Percentiles rank a stretch among this genome's conserved stretches.
Evolutionary conservation across 345 rosid species (phyloP).

Genomic region (Chamaenerion angustifolium): DNA sequence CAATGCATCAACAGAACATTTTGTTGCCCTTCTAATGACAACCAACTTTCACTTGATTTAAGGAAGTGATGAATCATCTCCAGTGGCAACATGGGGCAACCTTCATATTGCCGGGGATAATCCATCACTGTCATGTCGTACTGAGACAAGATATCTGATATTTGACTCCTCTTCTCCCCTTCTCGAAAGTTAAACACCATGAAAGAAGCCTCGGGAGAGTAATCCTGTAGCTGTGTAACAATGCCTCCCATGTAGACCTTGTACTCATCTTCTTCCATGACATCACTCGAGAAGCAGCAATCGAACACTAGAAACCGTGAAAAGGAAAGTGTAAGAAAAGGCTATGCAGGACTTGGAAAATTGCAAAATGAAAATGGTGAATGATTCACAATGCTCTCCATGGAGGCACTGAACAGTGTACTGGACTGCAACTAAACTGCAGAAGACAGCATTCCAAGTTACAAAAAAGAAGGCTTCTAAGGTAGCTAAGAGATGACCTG

Average conservation of each 20-base stretch:
- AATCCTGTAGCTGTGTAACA: constrained; percentile 87
- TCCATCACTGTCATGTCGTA: constrained; percentile 99
- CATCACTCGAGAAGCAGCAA: constrained; percentile 92
- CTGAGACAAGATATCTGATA: constrained; percentile 68
- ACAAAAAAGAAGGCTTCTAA: no score
- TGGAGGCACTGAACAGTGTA: no score
- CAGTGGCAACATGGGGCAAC: constrained; percentile 74
- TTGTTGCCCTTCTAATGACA: constrained; percentile 84
- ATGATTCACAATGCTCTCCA: no score
- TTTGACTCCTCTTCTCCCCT: constrained; percentile 84
- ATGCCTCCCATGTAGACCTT: constrained; percentile 87
- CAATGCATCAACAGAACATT: constrained; percentile 93
- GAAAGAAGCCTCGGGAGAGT: constrained; percentile 90
- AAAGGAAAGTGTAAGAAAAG: not conserved
- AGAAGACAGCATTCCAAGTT: no score
- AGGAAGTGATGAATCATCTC: constrained; percentile 97
- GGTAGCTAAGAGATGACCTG: no score
- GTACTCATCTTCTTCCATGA: constrained; percentile 87
- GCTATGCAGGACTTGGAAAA: not conserved
- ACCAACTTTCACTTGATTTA: constrained; percentile 91
- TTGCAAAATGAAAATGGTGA: not conserved
- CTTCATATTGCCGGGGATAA: constrained; percentile 88
- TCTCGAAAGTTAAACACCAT: constrained; percentile 97
- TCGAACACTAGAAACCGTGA: constrained; percentile 57
- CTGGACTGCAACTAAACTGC: no score